Conservation (phyloP, 2,329 filamentous ascomycete genomes). For the Pseudogymnoascus sp. region DNA sequence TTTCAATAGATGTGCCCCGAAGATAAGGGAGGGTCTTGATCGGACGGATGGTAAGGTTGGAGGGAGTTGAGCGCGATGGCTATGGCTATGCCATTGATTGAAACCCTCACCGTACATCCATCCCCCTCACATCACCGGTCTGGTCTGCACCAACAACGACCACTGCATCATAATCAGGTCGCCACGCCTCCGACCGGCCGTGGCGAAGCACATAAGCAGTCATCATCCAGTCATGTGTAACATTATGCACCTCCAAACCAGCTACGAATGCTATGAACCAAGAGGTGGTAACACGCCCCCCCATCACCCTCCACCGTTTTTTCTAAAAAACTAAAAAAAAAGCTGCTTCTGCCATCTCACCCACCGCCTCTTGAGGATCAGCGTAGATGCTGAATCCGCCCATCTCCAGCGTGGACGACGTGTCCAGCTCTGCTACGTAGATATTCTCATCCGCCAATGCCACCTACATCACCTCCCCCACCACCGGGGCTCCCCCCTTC, state of each 20-base stretch:
- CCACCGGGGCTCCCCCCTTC: constrained; percentile 29
- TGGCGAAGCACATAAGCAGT: background rate
- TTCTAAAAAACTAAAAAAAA: background rate
- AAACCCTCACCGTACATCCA: background rate
- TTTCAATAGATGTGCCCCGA: background rate
- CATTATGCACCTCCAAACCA: constrained; percentile 1
- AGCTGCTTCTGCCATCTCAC: background rate
- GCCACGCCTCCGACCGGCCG: background rate
- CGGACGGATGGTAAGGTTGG: background rate
- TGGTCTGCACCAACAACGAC: background rate
- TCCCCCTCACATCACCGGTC: background rate
- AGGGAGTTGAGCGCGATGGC: background rate
- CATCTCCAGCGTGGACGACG: background rate
- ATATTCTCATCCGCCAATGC: background rate
- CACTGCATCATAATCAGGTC: background rate
- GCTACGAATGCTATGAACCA: background rate
- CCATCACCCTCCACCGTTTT: background rate
- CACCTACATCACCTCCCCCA: constrained; percentile 26
- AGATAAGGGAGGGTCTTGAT: background rate
- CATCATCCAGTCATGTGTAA: background rate
- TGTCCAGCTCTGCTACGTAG: background rate
- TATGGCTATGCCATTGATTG: background rate
- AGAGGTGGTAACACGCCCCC: background rate
- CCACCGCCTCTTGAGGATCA: background rate
- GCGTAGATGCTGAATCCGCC: background rate